Evolutionary conservation across 176 grass and related monocot species (phyloP), one percentile per base, ranked within the genome.

Genomic region (Panicum miliaceum): DNA sequence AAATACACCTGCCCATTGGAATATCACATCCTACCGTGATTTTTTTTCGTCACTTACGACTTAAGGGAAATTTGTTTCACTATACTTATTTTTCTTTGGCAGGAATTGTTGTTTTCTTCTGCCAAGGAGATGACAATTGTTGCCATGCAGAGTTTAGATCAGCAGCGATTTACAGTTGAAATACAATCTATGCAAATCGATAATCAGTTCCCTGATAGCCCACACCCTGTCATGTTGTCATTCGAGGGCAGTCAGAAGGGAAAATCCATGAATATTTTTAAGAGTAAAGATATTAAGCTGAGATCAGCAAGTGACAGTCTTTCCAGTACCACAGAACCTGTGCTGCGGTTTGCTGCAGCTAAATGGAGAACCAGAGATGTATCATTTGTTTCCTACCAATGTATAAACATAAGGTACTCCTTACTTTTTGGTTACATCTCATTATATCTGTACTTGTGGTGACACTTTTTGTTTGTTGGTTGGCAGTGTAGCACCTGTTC

Each of bases 41-140:
- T 43, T 72, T 1, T 82, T 80, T 22, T 82, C 74, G 43, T 69
- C 32, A 48, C 25, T 46, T 67, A 16, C 1, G 3, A 42, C 35
- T 64, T 38, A 46, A 37, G 14, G 73, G 8, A 57, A 72, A 29
- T 75, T 54, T 68, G 61, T 88, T 78, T 82, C 32, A 82, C 52
- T 66, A 60, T 90, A 79, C 40, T 77, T 61, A 15, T 13, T 67
- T 59, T 84, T 76, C 7, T 85, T 85, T 85, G 50, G 19, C 85
- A 98, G 96, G 96, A 98, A 92, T 92, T 98, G 73, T 45, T 98
- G 83, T 98, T 91, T 84, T 89, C 87, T 84, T 95, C 91, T 85
- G 93, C 93, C 73, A 95, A 93, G 87, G 89, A 95, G 82, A 90
- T 86, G 41, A 92, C 81, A 16, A 43, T 98, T 79, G 91, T 95